Conservation (phyloP, 2,329 filamentous ascomycete species). For the Hymenotorrendiella dingleyae region DNA sequence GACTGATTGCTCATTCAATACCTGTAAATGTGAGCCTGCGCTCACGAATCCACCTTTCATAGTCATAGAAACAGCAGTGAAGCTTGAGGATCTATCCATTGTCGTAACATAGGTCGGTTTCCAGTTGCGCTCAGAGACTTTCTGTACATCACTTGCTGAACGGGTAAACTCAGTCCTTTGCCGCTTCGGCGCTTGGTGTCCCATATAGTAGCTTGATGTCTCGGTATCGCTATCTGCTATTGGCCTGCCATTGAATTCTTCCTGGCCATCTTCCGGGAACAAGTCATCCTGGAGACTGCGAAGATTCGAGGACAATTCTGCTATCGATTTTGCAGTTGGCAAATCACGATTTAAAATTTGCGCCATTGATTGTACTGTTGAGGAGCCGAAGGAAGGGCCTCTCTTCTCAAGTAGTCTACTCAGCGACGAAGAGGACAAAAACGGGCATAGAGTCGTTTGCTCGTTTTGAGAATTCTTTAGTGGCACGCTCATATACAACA, state of each 20-base stretch:
- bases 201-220: conserved; percentile 19
- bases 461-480: conserved; percentile 58
- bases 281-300: conserved; percentile 59
- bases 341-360: conserved; percentile 62
- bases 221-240: conserved; percentile 32
- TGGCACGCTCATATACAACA: conserved; percentile 82
- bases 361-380: conserved; percentile 59
- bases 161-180: conserved; percentile 23
- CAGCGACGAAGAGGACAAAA: conserved; percentile 54
- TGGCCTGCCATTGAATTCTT: conserved; percentile 28
- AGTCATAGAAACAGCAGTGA: conserved; percentile 46
- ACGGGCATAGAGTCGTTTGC: conserved; percentile 63
- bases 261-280: conserved; percentile 60
- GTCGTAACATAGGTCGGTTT: conserved; percentile 47
- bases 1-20: conserved; percentile 25
- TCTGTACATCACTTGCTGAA: conserved; percentile 12
- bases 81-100: conserved; percentile 55
- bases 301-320: conserved; percentile 42
- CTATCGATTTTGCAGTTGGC: conserved; percentile 44
- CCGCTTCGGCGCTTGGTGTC: conserved; percentile 20
- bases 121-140: conserved; percentile 17
- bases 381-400: conserved; percentile 64
- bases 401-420: conserved; percentile 48
- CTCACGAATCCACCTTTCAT: conserved; percentile 24
- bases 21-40: conserved; percentile 27